Percentiles rank a stretch among this genome's conserved stretches.
These are phyloP conservation scores for Hemisphaericaspora xylanilytica DNA, from an alignment of 1,139 yeast genomes.

Conservation along the genomic window DNA sequence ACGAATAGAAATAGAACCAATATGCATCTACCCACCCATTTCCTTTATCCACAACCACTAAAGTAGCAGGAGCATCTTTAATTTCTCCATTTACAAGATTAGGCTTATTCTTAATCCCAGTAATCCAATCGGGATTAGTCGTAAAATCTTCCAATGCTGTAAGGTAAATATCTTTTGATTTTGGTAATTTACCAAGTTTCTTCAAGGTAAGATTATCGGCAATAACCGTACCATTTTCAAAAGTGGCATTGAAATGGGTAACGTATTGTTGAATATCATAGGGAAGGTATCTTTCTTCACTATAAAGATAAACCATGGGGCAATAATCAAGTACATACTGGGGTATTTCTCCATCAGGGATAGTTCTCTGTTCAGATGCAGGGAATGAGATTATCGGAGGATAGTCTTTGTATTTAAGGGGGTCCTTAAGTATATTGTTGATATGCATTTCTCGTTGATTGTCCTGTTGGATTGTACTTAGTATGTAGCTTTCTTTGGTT, in stretches of 20 bases:
- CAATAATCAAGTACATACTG: slow-evolving; percentile 68
- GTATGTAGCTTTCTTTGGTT: slow-evolving; percentile 8
- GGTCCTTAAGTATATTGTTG: slow-evolving; percentile 16
- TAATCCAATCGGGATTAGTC: slow-evolving; percentile 79
- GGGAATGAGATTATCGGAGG: slow-evolving; percentile 41
- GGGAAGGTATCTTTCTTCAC: slow-evolving; percentile 86
- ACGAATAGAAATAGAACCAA: slow-evolving; percentile 95
- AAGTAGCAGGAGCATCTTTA: slow-evolving; percentile 72
- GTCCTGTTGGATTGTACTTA: slow-evolving; percentile 12
- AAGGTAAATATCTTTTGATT: slow-evolving; percentile 40
- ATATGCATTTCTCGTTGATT: slow-evolving; percentile 13
- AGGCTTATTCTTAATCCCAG: slow-evolving; percentile 70
- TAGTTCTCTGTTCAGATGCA: slow-evolving; percentile 26
- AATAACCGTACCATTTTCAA: slow-evolving; percentile 47
- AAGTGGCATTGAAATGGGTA: slow-evolving; percentile 53
- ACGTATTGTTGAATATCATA: slow-evolving; percentile 75
- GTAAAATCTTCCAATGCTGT: slow-evolving; percentile 72
- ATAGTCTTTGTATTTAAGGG: slow-evolving; percentile 27
- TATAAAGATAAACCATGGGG: slow-evolving; percentile 81
- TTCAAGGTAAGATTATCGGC: slow-evolving; percentile 34
- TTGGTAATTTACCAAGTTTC: slow-evolving; percentile 37
- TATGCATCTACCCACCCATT: slow-evolving; percentile 91
- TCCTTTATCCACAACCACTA: slow-evolving; percentile 87
- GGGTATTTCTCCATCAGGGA: slow-evolving; percentile 64
- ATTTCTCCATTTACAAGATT: slow-evolving; percentile 69